Evolutionary conservation across 495 filamentous ascomycete genomes (phyloP), one percentile per base, ranked within the genome.

Genomic region (Penicillium robsamsonii): DNA sequence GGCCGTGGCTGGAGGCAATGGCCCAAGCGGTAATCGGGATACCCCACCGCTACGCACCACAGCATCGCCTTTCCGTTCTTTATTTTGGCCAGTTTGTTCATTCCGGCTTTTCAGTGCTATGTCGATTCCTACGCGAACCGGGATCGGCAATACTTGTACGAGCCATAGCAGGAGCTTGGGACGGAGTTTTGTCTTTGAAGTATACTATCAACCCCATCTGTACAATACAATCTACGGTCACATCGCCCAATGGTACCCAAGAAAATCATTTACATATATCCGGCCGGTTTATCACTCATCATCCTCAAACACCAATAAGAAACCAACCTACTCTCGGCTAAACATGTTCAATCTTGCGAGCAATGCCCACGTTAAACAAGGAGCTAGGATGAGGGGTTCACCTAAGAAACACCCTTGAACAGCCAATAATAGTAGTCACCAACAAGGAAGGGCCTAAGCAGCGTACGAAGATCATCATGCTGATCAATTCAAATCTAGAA

Each of bases 1-100:
- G 91, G 88, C 64, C 79, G 84, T 71, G 90, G 88, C 49, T 96
- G 92, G 94, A 91, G 86, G 75, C 89, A 91, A 70, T 98, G 83
- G 82, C 94, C 94, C 63, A 91, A 70, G 69, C 66, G 74, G 68
- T 76, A 67, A 72, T 31, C 6, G 25, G 25, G 67, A 38, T 13
- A n/a, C 42, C 13, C 4, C n/a, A 27, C 20, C 18, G 20, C 25
- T 46, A 30, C 27, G 40, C 7, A 20, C 52, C 18, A 30, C 40
- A 18, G 50, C 45, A 49, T 43, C 46, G 58, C 58, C 46, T 57
- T 60, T 61, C 25, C 47, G 57, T 59, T 55, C 47, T 46, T 54
- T 60, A 35, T 53, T 48, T 51, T 54, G 31, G 38, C 38, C 50
- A 44, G 30, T 49, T 58, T 42, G 45, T 47, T 53, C 31, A 31